phyloP scores from a whole-genome alignment of 2,329 filamentous ascomycete species.

The Incumbomyces lentus region DNA sequence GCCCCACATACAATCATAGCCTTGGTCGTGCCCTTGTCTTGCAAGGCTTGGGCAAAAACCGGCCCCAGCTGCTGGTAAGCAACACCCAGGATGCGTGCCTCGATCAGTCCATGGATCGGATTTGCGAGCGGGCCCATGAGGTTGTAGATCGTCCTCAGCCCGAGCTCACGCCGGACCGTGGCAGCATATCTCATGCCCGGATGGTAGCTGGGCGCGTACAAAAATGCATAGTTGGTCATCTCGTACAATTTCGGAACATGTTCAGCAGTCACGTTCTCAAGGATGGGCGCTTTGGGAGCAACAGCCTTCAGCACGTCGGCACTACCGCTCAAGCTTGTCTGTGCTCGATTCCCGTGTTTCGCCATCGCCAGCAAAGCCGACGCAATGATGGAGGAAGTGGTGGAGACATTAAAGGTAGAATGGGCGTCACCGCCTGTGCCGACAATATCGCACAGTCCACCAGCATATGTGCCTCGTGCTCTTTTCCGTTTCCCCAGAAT shows the following conservation, averaged over 20 bases:
- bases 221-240: conserved; percentile 80
- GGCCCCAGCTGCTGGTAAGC: conserved; percentile 77
- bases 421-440: conserved; percentile 93
- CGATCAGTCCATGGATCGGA: conserved; percentile 71
- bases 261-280: conserved; percentile 61
- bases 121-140: conserved; percentile 87
- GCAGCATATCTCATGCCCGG: conserved; percentile 87
- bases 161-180: conserved; percentile 73
- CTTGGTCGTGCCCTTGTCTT: conserved; percentile 65
- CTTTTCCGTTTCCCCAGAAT: conserved; percentile 45
- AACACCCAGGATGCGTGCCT: conserved; percentile 88
- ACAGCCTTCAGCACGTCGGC: conserved; percentile 80
- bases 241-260: conserved; percentile 66
- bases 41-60: conserved; percentile 77
- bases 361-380: conserved; percentile 75
- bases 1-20: conserved; percentile 85
- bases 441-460: conserved; percentile 89
- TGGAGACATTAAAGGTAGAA: conserved; percentile 97
- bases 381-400: conserved; percentile 83
- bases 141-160: conserved; percentile 96
- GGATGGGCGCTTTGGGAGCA: conserved; percentile 59
- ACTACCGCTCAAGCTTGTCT: conserved; percentile 89
- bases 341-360: conserved; percentile 93
- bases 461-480: conserved; percentile 63
- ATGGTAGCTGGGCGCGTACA: conserved; percentile 94